Percentiles rank a stretch among this genome's conserved stretches.
These are phyloP conservation scores for Fusarium sp. DNA, from an alignment of 2,329 filamentous ascomycete species.

Conservation along the genomic window DNA sequence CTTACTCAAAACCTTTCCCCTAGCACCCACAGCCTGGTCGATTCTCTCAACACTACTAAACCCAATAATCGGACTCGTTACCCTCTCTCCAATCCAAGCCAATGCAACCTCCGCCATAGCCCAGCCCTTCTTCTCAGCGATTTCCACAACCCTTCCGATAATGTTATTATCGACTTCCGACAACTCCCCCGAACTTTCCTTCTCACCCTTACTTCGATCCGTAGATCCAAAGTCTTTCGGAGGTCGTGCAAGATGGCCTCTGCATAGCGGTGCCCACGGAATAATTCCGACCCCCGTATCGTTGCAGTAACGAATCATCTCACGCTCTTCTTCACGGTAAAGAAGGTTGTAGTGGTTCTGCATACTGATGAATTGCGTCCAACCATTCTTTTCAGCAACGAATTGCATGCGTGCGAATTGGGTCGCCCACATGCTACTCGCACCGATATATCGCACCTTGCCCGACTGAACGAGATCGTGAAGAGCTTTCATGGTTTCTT, in stretches of 20 bases:
- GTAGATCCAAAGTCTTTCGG: slow-evolving; percentile 23
- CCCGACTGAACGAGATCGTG: slow-evolving; percentile 67
- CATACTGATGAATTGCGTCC: slow-evolving; percentile 69
- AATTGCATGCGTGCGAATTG: slow-evolving; percentile 63
- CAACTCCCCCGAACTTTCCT: slow-evolving; percentile 16
- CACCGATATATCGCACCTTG: slow-evolving; percentile 66
- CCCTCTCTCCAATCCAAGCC: slow-evolving; percentile 25
- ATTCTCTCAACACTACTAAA: slow-evolving; percentile 36
- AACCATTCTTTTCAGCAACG: slow-evolving; percentile 63
- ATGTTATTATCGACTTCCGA: slow-evolving; percentile 25
- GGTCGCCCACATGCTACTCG: slow-evolving; percentile 58
- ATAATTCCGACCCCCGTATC: slow-evolving; percentile 43
- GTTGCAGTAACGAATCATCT: slow-evolving; percentile 57
- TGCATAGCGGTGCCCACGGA: slow-evolving; percentile 37
- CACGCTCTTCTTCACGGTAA: slow-evolving; percentile 68
- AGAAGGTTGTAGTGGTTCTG: slow-evolving; percentile 66
- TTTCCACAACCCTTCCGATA: slow-evolving; percentile 15
- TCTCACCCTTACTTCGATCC: slow-evolving; percentile 28
- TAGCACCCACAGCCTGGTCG: slow-evolving; percentile 26
- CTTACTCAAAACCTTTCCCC: slow-evolving; percentile 12
- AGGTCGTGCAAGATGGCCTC: slow-evolving; percentile 26
- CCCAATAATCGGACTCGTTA: slow-evolving; percentile 30
- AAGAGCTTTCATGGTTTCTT: slow-evolving; percentile 68
- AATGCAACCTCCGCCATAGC: slow-evolving; percentile 34
- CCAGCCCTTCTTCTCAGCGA: slow-evolving; percentile 19